Percentiles rank a stretch among this genome's conserved stretches.
Conservation (phyloP, 495 filamentous ascomycete genomes). For the Tuber microsphaerosporum region DNA sequence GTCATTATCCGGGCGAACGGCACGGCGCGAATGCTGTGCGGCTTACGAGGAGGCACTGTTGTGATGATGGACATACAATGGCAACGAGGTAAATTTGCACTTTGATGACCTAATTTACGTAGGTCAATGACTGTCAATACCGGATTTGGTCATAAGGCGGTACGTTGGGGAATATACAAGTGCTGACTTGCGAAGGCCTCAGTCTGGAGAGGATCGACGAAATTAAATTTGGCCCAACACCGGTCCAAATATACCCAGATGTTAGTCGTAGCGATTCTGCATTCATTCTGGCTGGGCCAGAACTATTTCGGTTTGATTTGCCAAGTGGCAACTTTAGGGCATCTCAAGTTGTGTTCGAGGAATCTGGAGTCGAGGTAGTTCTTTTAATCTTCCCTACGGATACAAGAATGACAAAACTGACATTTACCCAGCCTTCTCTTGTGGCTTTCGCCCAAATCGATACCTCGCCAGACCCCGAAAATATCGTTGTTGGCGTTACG, state of each 20-base stretch:
- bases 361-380: constrained; percentile 32
- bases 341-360: constrained; percentile 40
- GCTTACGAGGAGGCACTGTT: constrained; percentile 37
- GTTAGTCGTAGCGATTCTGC: constrained; percentile 33
- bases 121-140: constrained; percentile 20
- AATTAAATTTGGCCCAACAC: constrained; percentile 47
- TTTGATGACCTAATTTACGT: constrained; percentile 29
- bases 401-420: constrained; percentile 1
- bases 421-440: constrained; percentile 27
- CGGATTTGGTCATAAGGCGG: not conserved
- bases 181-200: constrained; percentile 39
- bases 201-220: constrained; percentile 49
- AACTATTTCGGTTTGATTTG: constrained; percentile 40
- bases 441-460: constrained; percentile 37
- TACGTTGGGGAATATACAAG: constrained; percentile 7
- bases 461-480: constrained; percentile 34
- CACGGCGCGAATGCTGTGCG: constrained; percentile 32
- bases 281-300: constrained; percentile 39
- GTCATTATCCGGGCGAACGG: constrained; percentile 26
- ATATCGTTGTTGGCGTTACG: constrained; percentile 37
- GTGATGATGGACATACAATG: constrained; percentile 29
- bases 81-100: constrained; percentile 24
- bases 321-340: constrained; percentile 34
- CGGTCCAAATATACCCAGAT: constrained; percentile 37
- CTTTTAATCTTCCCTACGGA: not conserved